Conservation (phyloP, 805 yeast genomes). For the Wickerhamomyces bisporus region DNA sequence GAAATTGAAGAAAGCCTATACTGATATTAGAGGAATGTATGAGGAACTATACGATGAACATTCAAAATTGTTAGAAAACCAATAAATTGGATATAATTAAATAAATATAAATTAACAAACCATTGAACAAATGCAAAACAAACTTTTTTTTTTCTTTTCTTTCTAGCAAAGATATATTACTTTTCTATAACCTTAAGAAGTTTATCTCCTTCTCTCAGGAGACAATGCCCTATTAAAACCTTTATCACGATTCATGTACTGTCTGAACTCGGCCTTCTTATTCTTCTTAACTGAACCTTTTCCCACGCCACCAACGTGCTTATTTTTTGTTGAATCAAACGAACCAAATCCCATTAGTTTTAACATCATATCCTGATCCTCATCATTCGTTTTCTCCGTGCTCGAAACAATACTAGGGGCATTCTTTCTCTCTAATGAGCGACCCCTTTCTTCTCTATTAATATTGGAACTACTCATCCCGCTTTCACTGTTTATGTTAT, state of each 20-base stretch:
- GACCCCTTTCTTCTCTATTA: slow-evolving; percentile 18
- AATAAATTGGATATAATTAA: background rate
- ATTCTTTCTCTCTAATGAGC: slow-evolving; percentile 19
- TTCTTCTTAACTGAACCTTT: slow-evolving; percentile 36
- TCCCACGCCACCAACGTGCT: slow-evolving; percentile 46
- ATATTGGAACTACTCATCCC: too few species aligned
- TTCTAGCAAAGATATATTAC: background rate
- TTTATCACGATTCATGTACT: slow-evolving; percentile 53
- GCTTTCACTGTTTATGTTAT: too few species aligned
- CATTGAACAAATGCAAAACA: background rate
- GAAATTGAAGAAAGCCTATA: slow-evolving; percentile 53
- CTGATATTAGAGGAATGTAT: slow-evolving; percentile 52
- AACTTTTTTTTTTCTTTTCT: background rate
- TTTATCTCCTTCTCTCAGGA: slow-evolving; percentile 31
- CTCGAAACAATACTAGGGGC: too few species aligned
- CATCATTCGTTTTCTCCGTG: slow-evolving; percentile 9
- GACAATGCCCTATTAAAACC: slow-evolving; percentile 54
- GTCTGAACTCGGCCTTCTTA: slow-evolving; percentile 44
- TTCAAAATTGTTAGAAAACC: slow-evolving; percentile 25
- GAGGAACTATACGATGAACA: slow-evolving; percentile 53
- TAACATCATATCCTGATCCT: slow-evolving; percentile 30
- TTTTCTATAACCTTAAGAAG: too few species aligned
- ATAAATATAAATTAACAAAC: too few species aligned
- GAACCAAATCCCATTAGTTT: slow-evolving; percentile 55
- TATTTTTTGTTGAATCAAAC: slow-evolving; percentile 51